Evolutionary conservation across 495 filamentous ascomycete species (phyloP).

Genomic region (Gamarada debralockiae): DNA sequence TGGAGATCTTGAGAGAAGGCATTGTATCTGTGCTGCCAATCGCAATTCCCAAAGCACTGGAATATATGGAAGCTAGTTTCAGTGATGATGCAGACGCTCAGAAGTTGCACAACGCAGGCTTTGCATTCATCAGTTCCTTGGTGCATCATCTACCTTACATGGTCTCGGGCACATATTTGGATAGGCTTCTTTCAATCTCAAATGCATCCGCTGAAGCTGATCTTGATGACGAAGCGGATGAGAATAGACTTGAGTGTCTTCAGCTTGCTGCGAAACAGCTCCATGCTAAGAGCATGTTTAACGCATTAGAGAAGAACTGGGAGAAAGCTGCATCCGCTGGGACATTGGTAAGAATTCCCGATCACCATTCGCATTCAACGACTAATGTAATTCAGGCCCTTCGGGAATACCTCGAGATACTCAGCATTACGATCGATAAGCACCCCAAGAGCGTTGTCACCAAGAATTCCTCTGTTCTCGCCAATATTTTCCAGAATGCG

Average conservation of each 20-base stretch:
- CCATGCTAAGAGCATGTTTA: slow-evolving; percentile 61
- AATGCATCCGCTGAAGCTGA: slow-evolving; percentile 60
- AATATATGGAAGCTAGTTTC: slow-evolving; percentile 62
- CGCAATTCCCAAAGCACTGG: slow-evolving; percentile 65
- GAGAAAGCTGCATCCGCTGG: slow-evolving; percentile 53
- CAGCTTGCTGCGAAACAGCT: slow-evolving; percentile 67
- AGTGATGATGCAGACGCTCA: slow-evolving; percentile 44
- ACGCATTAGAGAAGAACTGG: slow-evolving; percentile 69
- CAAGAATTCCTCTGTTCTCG: slow-evolving; percentile 63
- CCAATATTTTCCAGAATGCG: slow-evolving; percentile 62
- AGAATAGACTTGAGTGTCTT: slow-evolving; percentile 65
- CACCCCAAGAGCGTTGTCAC: slow-evolving; percentile 70
- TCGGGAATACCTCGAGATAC: slow-evolving; percentile 59
- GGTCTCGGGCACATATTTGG: slow-evolving; percentile 68
- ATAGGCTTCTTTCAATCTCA: slow-evolving; percentile 62
- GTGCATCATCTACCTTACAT: slow-evolving; percentile 81
- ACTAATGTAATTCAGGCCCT: slow-evolving; percentile 49
- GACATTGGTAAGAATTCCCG: slow-evolving; percentile 43
- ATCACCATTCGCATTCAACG: not conserved
- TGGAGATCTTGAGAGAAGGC: slow-evolving; percentile 78
- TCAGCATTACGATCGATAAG: slow-evolving; percentile 66
- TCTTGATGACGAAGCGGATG: slow-evolving; percentile 51
- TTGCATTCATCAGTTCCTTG: slow-evolving; percentile 72
- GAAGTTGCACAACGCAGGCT: slow-evolving; percentile 75
- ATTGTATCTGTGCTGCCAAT: slow-evolving; percentile 79